These are phyloP conservation scores for Geotrichum siamense DNA, from an alignment of 1,139 yeast genomes.

Conservation along the genomic window DNA sequence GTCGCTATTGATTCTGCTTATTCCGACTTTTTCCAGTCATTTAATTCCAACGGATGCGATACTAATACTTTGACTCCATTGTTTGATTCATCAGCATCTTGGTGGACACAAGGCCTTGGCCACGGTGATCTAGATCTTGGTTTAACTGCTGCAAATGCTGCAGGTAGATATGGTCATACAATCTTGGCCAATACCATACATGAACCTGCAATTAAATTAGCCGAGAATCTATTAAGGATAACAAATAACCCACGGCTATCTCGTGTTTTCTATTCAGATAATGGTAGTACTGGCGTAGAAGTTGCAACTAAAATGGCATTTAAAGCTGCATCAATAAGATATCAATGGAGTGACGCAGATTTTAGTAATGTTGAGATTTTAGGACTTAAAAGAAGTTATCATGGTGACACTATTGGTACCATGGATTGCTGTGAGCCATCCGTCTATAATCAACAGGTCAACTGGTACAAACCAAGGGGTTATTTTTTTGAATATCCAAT, in stretches of 20 bases:
- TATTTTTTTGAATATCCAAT: conserved; percentile 29
- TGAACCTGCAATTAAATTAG: conserved; percentile 28
- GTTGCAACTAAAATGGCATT: conserved; percentile 31
- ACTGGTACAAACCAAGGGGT: conserved; percentile 28
- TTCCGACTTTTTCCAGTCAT: conserved; percentile 24
- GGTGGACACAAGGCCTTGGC: conserved; percentile 33
- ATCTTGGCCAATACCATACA: conserved; percentile 28
- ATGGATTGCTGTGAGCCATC: conserved; percentile 31
- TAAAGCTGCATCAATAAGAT: conserved; percentile 24
- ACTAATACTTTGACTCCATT: conserved; percentile 17
- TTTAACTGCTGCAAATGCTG: conserved; percentile 28
- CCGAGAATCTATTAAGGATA: conserved; percentile 21
- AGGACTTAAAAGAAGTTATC: conserved; percentile 28
- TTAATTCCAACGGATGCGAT: conserved; percentile 4
- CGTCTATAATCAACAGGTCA: conserved; percentile 26
- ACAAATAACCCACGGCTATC: conserved; percentile 22
- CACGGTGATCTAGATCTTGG: conserved; percentile 28
- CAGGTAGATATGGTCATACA: conserved; percentile 30
- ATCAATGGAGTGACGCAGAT: conserved; percentile 19
- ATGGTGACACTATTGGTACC: conserved; percentile 31
- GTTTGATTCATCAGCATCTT: conserved; percentile 30
- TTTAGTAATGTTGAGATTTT: conserved; percentile 22
- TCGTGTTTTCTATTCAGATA: conserved; percentile 29
- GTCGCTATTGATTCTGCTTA: conserved; percentile 28
- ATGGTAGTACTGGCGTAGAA: conserved; percentile 30